Base-by-base conservation (phyloP, 805 yeast genomes). In the Groenewaldozyma tartarivorans region DNA sequence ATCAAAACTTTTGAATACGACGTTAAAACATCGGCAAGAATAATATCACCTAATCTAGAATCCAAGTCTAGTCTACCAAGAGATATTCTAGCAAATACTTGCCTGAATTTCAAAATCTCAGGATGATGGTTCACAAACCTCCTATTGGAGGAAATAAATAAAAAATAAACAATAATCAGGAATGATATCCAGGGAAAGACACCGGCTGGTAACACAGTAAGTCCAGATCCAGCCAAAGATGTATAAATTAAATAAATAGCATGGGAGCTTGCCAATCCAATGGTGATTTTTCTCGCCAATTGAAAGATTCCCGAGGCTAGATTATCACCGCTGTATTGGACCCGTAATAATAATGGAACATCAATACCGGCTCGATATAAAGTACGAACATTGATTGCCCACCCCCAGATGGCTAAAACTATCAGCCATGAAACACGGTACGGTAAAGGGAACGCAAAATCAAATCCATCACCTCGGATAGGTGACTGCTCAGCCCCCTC, bases 1-100 rank as follows among this genome's bases (percentile, higher is more conserved):
- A 82, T 79, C 36, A 85, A 52, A 0, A 86, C 82, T 54, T 77
- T 78, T 3, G 85, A 67, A 56, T 81, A 86, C 0, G 96, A 86
- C 0, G 94, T 81, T 35, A 92, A 64, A 4, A 87, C 77, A 63
- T 90, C 98, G 5, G 95, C 76, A 11, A 88, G 57, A 36, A 92
- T 60, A 30, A 90, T 82, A 56, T 90, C 96, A 41, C 83, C 81
- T 15, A 82, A 74, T 51, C 95, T 66, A 32, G 55, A 45, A 13
- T 71, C 69, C 13, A 60, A 51, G 52, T 81, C 80, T 24, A 85
- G 75, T 2, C 69, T 66, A 2, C 94, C 94, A 2, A 55, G 38
- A 4, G 71, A 38, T 3, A 83, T 64, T 39, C 94, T 63, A 39
- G 61, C 62, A 2, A 63, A 42, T 31, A 77, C 51, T 16, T 47